phyloP scores from a whole-genome alignment of 805 yeast genomes.

The Sugiyamaella valdiviana region DNA sequence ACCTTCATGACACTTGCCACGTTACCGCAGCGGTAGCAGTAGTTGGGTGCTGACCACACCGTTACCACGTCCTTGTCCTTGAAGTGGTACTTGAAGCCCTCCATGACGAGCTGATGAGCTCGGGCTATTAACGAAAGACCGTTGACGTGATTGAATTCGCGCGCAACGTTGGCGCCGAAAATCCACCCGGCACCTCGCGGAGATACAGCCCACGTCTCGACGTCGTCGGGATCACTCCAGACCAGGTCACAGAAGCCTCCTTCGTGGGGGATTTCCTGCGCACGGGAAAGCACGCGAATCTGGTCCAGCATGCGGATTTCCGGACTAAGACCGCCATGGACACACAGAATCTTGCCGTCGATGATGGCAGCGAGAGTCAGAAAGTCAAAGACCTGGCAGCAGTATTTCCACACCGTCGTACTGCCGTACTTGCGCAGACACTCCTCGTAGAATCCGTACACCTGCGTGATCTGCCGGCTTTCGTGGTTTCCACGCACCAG shows the following conservation, averaged over 20 bases:
- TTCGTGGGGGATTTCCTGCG: conserved; percentile 98
- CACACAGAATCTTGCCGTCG: conserved; percentile 90
- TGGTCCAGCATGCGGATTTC: conserved; percentile 97
- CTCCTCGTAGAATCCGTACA: conserved; percentile 95
- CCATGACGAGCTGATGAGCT: conserved; percentile 98
- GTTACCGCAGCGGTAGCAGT: conserved; percentile 95
- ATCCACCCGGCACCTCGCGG: conserved; percentile 99
- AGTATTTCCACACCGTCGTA: conserved; percentile 92
- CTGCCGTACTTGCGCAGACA: conserved; percentile 90
- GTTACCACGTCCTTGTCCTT: conserved; percentile 95
- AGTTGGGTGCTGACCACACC: conserved; percentile 97
- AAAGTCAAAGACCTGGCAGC: conserved; percentile 94
- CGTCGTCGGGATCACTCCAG: conserved; percentile 98
- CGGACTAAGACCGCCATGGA: conserved; percentile 96
- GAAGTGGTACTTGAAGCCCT: conserved; percentile 94
- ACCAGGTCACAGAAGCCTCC: conserved; percentile 97
- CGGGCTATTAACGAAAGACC: conserved; percentile 83
- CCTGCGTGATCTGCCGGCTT: conserved; percentile 96
- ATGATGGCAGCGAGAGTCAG: conserved; percentile 91
- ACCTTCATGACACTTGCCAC: conserved; percentile 98
- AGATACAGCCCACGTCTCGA: conserved; percentile 96
- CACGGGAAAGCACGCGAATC: conserved; percentile 86
- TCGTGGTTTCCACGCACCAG: conserved; percentile 97
- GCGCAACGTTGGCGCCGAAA: conserved; percentile 87
- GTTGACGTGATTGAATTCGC: conserved; percentile 94